These are phyloP conservation scores for Cytospora leucostoma DNA, from an alignment of 2,329 filamentous ascomycete genomes.

Conservation along the genomic window DNA sequence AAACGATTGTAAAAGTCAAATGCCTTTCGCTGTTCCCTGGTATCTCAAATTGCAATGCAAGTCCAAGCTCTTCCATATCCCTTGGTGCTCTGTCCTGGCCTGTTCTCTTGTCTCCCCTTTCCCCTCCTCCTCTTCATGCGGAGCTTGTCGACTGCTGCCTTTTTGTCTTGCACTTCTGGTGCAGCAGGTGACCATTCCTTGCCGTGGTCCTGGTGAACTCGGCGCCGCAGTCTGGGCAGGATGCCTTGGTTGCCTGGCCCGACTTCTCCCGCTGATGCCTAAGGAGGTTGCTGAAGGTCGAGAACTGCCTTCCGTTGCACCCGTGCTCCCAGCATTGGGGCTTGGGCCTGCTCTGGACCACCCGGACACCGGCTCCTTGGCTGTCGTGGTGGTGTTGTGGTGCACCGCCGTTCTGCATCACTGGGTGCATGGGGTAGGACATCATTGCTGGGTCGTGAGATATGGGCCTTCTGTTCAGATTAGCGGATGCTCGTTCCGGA, in stretches of 20 bases:
- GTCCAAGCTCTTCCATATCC: conserved; percentile 5
- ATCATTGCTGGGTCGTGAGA: conserved; percentile 32
- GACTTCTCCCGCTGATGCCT: conserved; percentile 94
- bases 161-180: conserved; percentile 81
- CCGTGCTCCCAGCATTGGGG: conserved; percentile 97
- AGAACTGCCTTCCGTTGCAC: conserved; percentile 93
- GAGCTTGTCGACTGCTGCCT: conserved; percentile 54
- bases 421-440: conserved; percentile 35
- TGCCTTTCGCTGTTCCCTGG: conserved; percentile 20
- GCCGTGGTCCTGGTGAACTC: conserved; percentile 90
- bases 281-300: conserved; percentile 92
- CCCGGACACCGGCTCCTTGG: conserved; percentile 55
- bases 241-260: conserved; percentile 83
- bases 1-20: conserved; percentile 18
- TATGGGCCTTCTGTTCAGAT: conserved; percentile 29
- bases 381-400: conserved; percentile 40
- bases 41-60: conserved; percentile 25
- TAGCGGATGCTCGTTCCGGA: neutral
- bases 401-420: conserved; percentile 31
- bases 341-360: conserved; percentile 80
- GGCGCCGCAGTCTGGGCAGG: conserved; percentile 86
- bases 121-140: conserved; percentile 17
- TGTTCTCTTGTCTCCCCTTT: neutral
- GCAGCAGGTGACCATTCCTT: conserved; percentile 79
- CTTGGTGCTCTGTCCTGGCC: conserved; percentile 2